These are phyloP conservation scores for Metrosideros polymorpha DNA, from an alignment of 441 rosid species.

Conservation along the genomic window DNA sequence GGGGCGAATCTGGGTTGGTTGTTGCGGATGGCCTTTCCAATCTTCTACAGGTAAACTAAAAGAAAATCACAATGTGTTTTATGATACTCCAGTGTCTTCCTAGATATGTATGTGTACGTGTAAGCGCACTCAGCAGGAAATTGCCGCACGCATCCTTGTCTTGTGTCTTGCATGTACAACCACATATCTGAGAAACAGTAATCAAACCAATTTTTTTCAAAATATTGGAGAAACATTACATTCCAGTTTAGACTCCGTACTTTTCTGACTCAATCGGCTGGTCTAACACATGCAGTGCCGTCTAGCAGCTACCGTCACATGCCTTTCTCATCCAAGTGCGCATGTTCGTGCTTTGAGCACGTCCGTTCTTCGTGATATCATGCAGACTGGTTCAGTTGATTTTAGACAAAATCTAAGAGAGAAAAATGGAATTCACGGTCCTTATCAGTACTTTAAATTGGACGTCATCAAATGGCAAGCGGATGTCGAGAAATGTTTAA, in stretches of 20 bases:
- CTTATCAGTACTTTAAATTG: constrained; percentile 39
- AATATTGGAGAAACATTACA: not conserved
- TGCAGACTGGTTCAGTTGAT: constrained; percentile 40
- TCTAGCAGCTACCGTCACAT: constrained; percentile 71
- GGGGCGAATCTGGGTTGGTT: constrained; percentile 91
- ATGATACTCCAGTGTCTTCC: not conserved
- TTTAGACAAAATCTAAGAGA: constrained; percentile 31
- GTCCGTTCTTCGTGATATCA: constrained; percentile 74
- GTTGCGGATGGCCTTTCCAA: constrained; percentile 93
- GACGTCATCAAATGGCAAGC: constrained; percentile 70
- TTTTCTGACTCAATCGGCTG: not conserved
- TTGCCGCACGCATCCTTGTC: not conserved
- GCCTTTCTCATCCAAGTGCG: constrained; percentile 94
- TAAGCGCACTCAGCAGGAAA: not conserved
- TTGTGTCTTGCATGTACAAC: not conserved
- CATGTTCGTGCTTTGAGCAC: constrained; percentile 93
- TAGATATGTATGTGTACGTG: not conserved
- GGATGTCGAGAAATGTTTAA: constrained; percentile 69
- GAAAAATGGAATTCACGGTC: constrained; percentile 40
- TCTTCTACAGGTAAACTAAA: constrained; percentile 62
- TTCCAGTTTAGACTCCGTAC: not conserved
- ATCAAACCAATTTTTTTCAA: not conserved
- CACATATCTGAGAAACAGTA: not conserved
- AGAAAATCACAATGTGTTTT: not conserved
- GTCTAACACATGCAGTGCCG: constrained; percentile 71